Base-by-base conservation (phyloP, 805 yeast species). In the Pichia paraexigua region DNA sequence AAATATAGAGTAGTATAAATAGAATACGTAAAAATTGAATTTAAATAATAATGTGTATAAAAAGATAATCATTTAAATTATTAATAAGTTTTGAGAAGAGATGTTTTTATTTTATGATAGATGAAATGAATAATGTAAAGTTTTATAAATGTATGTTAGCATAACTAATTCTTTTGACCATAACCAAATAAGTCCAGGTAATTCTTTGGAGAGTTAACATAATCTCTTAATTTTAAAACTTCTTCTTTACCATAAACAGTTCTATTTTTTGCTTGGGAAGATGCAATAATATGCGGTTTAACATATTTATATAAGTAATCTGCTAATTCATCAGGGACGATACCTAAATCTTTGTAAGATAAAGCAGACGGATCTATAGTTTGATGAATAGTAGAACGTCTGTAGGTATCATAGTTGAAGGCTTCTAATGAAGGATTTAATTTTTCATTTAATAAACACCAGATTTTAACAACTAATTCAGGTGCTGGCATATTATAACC, bases 341-440 rank as follows among this genome's bases (percentile, higher is more conserved):
- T 80, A 44, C 87, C 94, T 60, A 87, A 76, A 63, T 87, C 94
- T 35, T 69, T 71, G 67, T 83, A 87, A 17, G 85, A 78, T 61
- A 74, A 72, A 25, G 88, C 89, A 17, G 65, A 63, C 30, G 78
- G 75, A 62, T 82, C 86, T 54, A 82, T 73, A 21, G 61, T 63
- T 68, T 88, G 95, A 69, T 85, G 74, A 53, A 85, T 74, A 60
- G 78, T 75, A 68, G 82, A 81, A 71, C 95, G 81, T 68, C 82
- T 85, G 51, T 85, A 76, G 66, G 82, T 83, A 67, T 88, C 96
- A 27, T 87, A 79, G 61, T 82, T 84, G 53, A 79, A 45, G 5
- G 64, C 53, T 18, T 55, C 57, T 56, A 63, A 43, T 42, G 56
- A 54, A 55, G 78, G 76, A 55, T 81, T 81, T 47, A 70, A 68